Base-by-base conservation (phyloP, 2,329 filamentous ascomycete genomes). In the Fusarium avenaceum region DNA sequence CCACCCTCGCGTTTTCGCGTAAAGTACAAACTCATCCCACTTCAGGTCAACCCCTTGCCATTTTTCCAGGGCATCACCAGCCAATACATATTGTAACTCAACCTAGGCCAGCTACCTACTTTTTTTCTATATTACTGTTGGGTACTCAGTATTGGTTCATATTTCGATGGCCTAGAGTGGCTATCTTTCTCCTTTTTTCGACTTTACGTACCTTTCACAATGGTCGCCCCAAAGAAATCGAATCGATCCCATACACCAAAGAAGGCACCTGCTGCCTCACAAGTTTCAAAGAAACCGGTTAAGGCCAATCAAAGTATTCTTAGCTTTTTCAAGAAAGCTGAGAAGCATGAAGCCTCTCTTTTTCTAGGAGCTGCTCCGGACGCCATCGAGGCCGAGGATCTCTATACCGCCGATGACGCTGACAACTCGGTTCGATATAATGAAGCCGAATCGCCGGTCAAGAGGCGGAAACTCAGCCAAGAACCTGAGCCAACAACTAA, bases 251-350 rank as follows among this genome's bases (percentile, higher is more conserved):
- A 70, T 46, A 78, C 76, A 8, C 77, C 78, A 26, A 76, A 69
- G 63, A 81, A 79, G 57, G 57, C 77, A 15, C 49, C 60, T 13
- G 57, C 72, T 4, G 47, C 58, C 20, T 65, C 70, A 4, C 60
- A 72, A 26, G 48, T 72, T 6, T 58, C 73, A n/a, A 80, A 79
- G 68, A 80, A 78, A 50, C 74, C 80, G 5, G 70, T 72, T 20
- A 80, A 80, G 39, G 80, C 81, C 1, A 92, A 92, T 71, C 82
- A 84, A 8, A 93, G 89, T 66, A 93, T 93, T 32, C 79, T 93
- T 15, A 92, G 80, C 66, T 94, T 93, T 77, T 94, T 94, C 75
- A 89, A 91, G 73, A 93, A 92, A 74, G 83, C 87, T 0, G 85
- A 87, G 39, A 85, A 86, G 52, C 80, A 85, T 57, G 84, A 90